phyloP scores from a whole-genome alignment of 805 yeast genomes.

The Candida lessepsii region DNA sequence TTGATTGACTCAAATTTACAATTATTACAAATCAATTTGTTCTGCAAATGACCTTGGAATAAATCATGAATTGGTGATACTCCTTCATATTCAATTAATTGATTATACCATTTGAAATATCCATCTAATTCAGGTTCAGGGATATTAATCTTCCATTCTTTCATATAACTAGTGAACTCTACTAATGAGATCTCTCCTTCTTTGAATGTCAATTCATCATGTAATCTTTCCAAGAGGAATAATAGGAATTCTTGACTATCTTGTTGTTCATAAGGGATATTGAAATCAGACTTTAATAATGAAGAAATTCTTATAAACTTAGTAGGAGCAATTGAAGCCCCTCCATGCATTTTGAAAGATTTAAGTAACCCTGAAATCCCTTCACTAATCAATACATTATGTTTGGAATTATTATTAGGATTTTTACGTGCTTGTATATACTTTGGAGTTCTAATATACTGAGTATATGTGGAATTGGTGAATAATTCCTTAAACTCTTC shows the following conservation, averaged over 20 bases:
- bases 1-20: conserved; percentile 62
- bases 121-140: conserved; percentile 41
- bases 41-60: conserved; percentile 74
- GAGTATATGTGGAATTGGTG: conserved; percentile 41
- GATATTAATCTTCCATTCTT: conserved; percentile 33
- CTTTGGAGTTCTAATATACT: conserved; percentile 38
- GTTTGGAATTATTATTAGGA: conserved; percentile 18
- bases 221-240: conserved; percentile 63
- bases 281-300: conserved; percentile 59
- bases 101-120: conserved; percentile 61
- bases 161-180: conserved; percentile 25
- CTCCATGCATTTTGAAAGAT: conserved; percentile 58
- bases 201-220: conserved; percentile 55
- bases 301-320: conserved; percentile 56
- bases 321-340: conserved; percentile 62
- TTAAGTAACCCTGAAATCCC: conserved; percentile 55
- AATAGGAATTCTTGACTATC: conserved; percentile 78
- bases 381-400: conserved; percentile 39
- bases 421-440: conserved; percentile 23
- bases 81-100: conserved; percentile 53
- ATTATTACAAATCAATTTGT: conserved; percentile 57
- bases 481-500: conserved; percentile 50
- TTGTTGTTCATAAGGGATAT: conserved; percentile 74
- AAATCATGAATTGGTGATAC: conserved; percentile 63
- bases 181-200: conserved; percentile 21